Base-by-base conservation (phyloP, 805 yeast species). In the Saccharomycopsis sp. region DNA sequence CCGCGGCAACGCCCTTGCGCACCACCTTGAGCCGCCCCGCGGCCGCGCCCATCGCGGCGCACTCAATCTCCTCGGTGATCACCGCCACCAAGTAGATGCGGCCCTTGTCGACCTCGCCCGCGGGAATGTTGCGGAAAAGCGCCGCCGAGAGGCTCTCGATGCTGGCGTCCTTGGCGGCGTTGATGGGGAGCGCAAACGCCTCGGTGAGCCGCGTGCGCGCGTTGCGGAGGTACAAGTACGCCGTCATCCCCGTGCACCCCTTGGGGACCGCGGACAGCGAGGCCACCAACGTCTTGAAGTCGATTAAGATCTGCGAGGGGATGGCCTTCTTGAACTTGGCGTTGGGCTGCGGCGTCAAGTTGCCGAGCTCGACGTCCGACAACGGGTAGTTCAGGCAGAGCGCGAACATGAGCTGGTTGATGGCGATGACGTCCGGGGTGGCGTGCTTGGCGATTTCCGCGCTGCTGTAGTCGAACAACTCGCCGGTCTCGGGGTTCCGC, bases 1-100 rank as follows among this genome's bases (percentile, higher is more conserved):
- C 97, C 2, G 91, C 91, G 44, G 92, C 94, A 15, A 90, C 81
- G 58, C 96, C 96, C 66, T 85, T 84, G 66, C 88, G 83, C 52
- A 86, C 78, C 51, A 73, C 67, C 44, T 70, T 69, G 20, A 81
- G 57, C 1, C 55, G 52, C 34, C 60, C 61, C 5, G 5, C n/a
- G 16, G 16, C 37, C 5, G 16, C 4, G 29, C 29, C n/a, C n/a
- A n/a, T 21, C 3, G 37, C 37, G 34, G 18, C 37, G 12, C 40
- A 70, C 46, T 80, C 78, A 53, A 88, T 77, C 52, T 81, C 83
- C 68, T 90, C 96, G 4, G 87, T 84, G 57, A 90, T 72, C 2
- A 85, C 79, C 0, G 89, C 92, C 44, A 86, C 95, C 62, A 90
- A 75, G 65, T 84, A 90, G 41, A 89, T 81, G 63, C 87, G 82